These are phyloP conservation scores for Tulasnella sp. DNA, from an alignment of 768 basidiomycete species.

Conservation along the genomic window DNA sequence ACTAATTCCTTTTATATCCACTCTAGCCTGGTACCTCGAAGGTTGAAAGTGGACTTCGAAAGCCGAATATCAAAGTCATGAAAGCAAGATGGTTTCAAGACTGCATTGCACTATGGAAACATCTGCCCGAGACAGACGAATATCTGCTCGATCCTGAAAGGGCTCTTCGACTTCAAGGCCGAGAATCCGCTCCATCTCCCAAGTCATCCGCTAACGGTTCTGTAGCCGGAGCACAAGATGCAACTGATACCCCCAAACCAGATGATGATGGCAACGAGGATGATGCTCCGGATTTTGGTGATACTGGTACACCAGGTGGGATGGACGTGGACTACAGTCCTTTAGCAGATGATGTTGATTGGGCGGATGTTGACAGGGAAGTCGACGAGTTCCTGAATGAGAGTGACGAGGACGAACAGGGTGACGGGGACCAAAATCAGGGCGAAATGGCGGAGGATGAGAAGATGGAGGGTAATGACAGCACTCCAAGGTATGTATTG, in stretches of 20 bases:
- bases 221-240: conserved; percentile 36
- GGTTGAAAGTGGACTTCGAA: conserved; percentile 66
- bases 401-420: conserved; percentile 27
- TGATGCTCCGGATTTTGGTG: conserved; percentile 18
- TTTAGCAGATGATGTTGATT: conserved; percentile 40
- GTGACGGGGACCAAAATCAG: conserved; percentile 21
- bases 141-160: conserved; percentile 36
- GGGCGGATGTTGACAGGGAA: conserved; percentile 75
- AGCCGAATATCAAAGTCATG: conserved; percentile 70
- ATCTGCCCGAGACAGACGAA: conserved; percentile 41
- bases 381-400: conserved; percentile 79
- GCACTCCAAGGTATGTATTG: conserved; percentile 28
- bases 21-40: conserved; percentile 77
- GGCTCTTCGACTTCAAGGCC: too few relatives aligned
- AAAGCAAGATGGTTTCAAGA: conserved; percentile 84
- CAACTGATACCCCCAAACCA: conserved; percentile 21
- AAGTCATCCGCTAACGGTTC: conserved; percentile 21
- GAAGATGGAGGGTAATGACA: conserved; percentile 29
- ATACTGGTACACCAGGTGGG: conserved; percentile 20
- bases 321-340: conserved; percentile 25
- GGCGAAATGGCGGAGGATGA: conserved; percentile 24
- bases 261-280: conserved; percentile 23
- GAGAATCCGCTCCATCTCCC: too few relatives aligned
- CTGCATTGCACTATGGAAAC: conserved; percentile 70
- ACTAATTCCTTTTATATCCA: not conserved